Evolutionary conservation across 2,329 filamentous ascomycete species (phyloP), one percentile per base, ranked within the genome.

Genomic region (Ilyonectria sp.): DNA sequence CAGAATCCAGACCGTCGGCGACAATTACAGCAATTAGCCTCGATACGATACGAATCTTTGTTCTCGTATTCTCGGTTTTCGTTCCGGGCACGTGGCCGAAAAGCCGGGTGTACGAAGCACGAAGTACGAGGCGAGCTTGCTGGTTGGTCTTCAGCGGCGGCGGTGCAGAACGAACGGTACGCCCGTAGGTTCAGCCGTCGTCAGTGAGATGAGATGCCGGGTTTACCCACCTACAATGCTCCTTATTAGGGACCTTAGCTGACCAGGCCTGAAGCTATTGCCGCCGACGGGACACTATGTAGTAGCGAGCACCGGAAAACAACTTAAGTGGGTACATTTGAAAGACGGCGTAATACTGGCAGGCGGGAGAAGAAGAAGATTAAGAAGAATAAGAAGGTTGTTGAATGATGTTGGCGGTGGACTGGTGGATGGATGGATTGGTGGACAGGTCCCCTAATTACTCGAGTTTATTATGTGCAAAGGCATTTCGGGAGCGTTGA

Each of bases 401-500:
- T 33, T 33, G 11, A 6, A 33, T 11, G 31, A 11, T 33, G 31
- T 33, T 11, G 31, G 31, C 15, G 21, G 23, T 33, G 31, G 31
- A 33, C 31, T 9, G 31, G 31, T 10, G 19, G 43, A 21, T 10
- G 19, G 43, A 21, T 6, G 26, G 21, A 23, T 47, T 26, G 21
- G 23, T 33, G 31, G 31, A 33, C 31, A 33, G 31, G 31, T 33
- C 31, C 31, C 31, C n/a, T 33, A 31, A 23, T 57, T n/a, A n/a
- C 40, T 43, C 15, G 40, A 43, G 40, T 23, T 29, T 29, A 15
- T 29, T 29, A 15, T 29, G 21, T n/a, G 61, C 19, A 29, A 40
- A 35, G 37, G 52, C 53, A 21, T 64, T 44, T 23, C 33, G 33
- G 40, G 47, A 21, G 54, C 35, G 37, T 40, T 55, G 35, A 21